Base-by-base conservation (phyloP, 495 filamentous ascomycete genomes). In the Parmelia sp. region DNA sequence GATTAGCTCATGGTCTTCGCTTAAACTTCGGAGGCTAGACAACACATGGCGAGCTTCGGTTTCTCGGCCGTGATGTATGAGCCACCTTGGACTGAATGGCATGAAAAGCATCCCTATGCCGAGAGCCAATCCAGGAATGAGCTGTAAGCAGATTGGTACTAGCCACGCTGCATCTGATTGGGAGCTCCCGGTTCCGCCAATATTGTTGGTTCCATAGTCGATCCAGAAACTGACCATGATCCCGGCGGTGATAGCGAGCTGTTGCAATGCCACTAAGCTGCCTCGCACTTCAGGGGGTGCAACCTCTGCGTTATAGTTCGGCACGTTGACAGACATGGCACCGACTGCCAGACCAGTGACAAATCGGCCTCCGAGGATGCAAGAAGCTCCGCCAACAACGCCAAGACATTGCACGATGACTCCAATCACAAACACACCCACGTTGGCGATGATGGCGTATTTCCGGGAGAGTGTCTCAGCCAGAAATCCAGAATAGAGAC, bases 171-270 rank as follows among this genome's bases (percentile, higher is more conserved):
- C 82, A 65, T 91, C 83, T 39, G 78, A 80, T 73, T 93, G 91
- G 7, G 74, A 23, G 21, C 17, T 40, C 7, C 78, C 74, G 11
- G 83, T 87, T 9, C 88, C 87, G n/a, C 90, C 90, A 57, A 91
- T 92, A 73, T 83, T 91, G 72, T 91, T 88, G 64, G 76, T 73
- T 25, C 72, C 74, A 62, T 90, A 91, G 73, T 90, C 85, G 68
- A 91, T 89, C 90, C 90, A 95, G 77, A 91, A 94, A 66, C 82
- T 85, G 66, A 92, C 75, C 79, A 94, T 84, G 74, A 96, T 93
- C 33, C 91, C 91, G 59, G 91, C 84, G 39, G 86, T 90, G 67
- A 93, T 90, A 25, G 89, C 89, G 66, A 92, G 77, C 76, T 94
- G 90, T 72, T 95, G 88, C 0, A 89, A 76, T 10, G 86, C 88